Percentiles rank a stretch among this genome's conserved stretches.
Evolutionary conservation across 208 protist species (phyloP).

Genomic region (Naegleria gruberi): DNA sequence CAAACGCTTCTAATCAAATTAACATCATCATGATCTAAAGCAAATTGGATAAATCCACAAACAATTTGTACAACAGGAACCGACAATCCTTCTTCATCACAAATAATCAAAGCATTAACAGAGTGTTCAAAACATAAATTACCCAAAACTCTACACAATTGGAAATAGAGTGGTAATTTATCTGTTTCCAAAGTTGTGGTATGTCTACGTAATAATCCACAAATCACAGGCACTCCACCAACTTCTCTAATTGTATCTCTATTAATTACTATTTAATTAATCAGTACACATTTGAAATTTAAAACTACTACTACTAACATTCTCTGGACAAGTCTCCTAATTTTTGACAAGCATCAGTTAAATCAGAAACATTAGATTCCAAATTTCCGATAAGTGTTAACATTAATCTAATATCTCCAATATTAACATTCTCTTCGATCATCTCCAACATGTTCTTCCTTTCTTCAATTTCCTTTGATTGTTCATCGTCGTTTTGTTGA

Average conservation of each 20-base stretch:
- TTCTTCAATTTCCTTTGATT: too few species aligned
- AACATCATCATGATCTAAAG: neutral
- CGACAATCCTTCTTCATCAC: neutral
- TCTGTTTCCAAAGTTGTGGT: neutral
- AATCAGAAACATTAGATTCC: neutral
- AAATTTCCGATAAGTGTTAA: neutral
- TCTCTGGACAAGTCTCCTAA: neutral
- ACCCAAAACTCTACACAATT: neutral
- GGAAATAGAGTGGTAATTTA: neutral
- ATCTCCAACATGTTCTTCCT: too few species aligned
- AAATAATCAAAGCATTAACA: neutral
- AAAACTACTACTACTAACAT: neutral
- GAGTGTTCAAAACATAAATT: slow-evolving; percentile 2
- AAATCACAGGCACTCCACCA: neutral
- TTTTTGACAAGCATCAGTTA: neutral
- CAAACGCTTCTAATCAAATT: neutral
- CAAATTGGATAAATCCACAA: neutral
- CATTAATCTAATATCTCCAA: neutral
- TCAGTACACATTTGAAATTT: too few species aligned
- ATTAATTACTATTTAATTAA: neutral
- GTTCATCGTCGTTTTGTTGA: too few species aligned
- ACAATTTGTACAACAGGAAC: neutral
- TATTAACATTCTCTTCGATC: neutral
- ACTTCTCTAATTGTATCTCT: neutral
- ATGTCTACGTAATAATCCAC: neutral